phyloP scores from a whole-genome alignment of 2,329 filamentous ascomycete species.

The Diaporthe capsici region DNA sequence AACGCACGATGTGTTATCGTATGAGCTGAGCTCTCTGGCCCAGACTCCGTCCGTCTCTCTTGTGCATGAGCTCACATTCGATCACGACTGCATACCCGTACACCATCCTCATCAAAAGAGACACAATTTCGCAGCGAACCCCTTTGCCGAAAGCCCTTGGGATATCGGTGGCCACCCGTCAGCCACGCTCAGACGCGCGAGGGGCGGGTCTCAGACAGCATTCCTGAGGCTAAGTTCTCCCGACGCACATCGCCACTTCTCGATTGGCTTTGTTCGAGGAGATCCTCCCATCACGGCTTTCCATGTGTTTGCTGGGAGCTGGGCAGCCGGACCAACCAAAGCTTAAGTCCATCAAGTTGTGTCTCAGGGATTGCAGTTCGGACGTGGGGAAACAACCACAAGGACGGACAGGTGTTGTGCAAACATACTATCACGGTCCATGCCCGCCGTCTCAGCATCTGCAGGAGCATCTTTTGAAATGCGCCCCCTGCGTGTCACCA shows the following conservation, averaged over 20 bases:
- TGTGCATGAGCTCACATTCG: not conserved
- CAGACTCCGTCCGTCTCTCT: not conserved
- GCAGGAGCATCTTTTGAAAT: slow-evolving; percentile 14
- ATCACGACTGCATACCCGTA: not conserved
- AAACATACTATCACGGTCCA: not conserved
- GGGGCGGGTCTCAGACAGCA: slow-evolving; percentile 14
- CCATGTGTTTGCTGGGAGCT: not conserved
- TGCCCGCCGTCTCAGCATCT: slow-evolving; percentile 27
- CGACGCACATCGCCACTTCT: slow-evolving; percentile 16
- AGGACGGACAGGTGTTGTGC: not conserved
- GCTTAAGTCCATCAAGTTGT: not conserved
- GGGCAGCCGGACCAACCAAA: not conserved
- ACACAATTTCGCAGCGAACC: not conserved
- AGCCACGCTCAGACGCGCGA: slow-evolving; percentile 22
- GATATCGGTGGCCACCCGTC: not conserved
- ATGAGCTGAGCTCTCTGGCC: not conserved
- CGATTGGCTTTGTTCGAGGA: slow-evolving; percentile 25
- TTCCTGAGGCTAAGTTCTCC: slow-evolving; percentile 16
- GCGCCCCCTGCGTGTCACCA: slow-evolving; percentile 23
- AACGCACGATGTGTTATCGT: not conserved
- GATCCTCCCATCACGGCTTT: slow-evolving; percentile 2
- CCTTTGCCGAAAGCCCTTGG: not conserved
- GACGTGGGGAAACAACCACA: not conserved
- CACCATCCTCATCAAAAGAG: not conserved
- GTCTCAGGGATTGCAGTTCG: slow-evolving; percentile 12